A percentile compares a stretch with the other conserved stretches of the same genome.
These are phyloP conservation scores for Cucurbitaria berberidis DNA, from an alignment of 2,329 filamentous ascomycete genomes.

Conservation along the genomic window DNA sequence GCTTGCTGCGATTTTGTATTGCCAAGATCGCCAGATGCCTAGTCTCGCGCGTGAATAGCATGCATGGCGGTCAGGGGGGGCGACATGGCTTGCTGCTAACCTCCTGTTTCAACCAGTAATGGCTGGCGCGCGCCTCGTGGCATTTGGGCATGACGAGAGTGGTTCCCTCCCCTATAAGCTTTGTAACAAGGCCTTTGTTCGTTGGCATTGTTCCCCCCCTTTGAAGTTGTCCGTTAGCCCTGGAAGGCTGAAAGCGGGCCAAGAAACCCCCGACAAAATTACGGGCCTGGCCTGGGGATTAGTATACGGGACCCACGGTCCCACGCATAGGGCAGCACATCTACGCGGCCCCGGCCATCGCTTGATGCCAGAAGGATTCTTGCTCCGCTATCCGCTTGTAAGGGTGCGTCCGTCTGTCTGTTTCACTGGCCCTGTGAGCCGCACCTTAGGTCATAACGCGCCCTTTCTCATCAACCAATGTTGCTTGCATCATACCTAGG, in stretches of 20 bases:
- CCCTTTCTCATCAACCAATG: too few relatives aligned
- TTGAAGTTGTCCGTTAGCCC: not conserved
- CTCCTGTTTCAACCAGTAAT: conserved; percentile 10
- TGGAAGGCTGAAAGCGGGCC: too few relatives aligned
- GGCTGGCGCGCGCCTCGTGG: conserved; percentile 5
- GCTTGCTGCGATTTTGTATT: conserved; percentile 15
- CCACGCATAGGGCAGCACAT: conserved; percentile 16
- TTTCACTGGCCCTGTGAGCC: conserved; percentile 22
- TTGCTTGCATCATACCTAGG: too few relatives aligned
- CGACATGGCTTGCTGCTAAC: conserved; percentile 3
- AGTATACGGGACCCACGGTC: too few relatives aligned
- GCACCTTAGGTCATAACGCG: conserved; percentile 13
- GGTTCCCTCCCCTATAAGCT: too few relatives aligned
- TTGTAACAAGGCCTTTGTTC: too few relatives aligned
- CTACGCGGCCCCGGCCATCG: conserved; percentile 19
- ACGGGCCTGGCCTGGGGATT: too few relatives aligned
- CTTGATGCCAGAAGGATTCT: not conserved
- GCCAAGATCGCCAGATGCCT: conserved; percentile 18
- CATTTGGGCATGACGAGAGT: conserved; percentile 9
- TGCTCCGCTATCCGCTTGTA: not conserved
- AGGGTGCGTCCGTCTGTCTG: conserved; percentile 2
- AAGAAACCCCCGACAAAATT: too few relatives aligned
- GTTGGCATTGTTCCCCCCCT: too few relatives aligned
- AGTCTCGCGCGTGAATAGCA: conserved; percentile 12
- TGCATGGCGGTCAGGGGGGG: conserved; percentile 13